These are phyloP conservation scores for Funneliformis geosporum DNA, from an alignment of 192 early-diverging fungal species.

Conservation along the genomic window DNA sequence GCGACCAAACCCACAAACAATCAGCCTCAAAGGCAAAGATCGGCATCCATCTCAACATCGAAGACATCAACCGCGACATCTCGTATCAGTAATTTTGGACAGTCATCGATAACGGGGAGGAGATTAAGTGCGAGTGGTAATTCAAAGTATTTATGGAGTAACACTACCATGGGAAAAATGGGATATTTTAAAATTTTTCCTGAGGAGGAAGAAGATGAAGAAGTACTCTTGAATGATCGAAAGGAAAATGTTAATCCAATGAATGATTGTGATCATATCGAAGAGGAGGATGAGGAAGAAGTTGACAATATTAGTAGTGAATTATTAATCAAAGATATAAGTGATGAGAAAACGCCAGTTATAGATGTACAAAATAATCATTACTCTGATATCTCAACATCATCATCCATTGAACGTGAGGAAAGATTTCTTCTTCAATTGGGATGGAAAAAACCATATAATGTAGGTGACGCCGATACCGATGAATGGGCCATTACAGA, in stretches of 20 bases:
- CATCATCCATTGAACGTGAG: conserved; percentile 15
- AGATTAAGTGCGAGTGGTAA: neutral
- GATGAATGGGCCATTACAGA: conserved; percentile 22
- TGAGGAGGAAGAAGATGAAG: neutral
- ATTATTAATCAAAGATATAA: neutral
- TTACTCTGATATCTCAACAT: neutral
- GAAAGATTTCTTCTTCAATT: conserved; percentile 21
- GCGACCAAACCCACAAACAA: neutral
- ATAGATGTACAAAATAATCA: neutral
- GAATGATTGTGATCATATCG: conserved; percentile 9
- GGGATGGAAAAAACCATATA: conserved; percentile 26
- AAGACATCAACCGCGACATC: neutral
- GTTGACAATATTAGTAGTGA: neutral
- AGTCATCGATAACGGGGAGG: neutral
- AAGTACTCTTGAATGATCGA: neutral
- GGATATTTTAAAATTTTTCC: conserved; percentile 19
- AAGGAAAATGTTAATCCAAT: neutral
- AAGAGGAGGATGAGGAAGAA: conserved; percentile 10
- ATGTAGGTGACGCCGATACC: neutral
- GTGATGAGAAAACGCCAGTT: neutral
- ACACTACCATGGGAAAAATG: conserved; percentile 16
- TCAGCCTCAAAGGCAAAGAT: neutral
- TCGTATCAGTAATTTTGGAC: neutral
- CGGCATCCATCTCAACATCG: neutral
- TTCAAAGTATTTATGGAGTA: conserved; percentile 19